Conservation (phyloP, 163 green algal species). For the Prototheca wickerhamii region DNA sequence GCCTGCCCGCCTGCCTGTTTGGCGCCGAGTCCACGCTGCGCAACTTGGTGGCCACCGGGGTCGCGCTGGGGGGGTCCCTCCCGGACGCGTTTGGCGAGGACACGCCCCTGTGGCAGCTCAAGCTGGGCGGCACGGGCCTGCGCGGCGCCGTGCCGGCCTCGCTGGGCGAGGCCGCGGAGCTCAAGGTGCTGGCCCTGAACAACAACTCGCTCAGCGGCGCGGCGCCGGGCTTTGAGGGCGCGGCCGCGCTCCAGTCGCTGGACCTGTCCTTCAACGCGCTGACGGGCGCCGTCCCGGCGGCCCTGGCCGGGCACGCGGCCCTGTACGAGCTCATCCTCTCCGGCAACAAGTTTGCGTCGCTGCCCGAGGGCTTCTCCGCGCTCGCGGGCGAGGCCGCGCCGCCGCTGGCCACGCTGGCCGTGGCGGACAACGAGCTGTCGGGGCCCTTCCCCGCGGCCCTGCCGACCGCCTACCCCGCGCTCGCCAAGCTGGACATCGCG, state of each 20-base stretch:
- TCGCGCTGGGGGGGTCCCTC: not conserved
- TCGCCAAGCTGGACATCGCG: not conserved
- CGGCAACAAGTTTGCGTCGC: conserved; percentile 1
- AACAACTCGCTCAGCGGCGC: conserved; percentile 37
- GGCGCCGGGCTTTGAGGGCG: conserved; percentile 25
- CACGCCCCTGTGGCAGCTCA: not conserved
- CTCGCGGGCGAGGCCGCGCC: not conserved
- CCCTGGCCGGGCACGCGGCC: not conserved
- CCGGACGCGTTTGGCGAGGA: not conserved
- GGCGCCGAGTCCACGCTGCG: not conserved
- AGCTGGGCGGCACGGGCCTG: not conserved
- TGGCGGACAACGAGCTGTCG: not conserved
- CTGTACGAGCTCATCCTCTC: not conserved
- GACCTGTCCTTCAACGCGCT: conserved; percentile 1
- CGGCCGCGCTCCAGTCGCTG: conserved; percentile 5
- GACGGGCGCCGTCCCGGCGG: not conserved
- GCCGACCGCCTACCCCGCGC: not conserved
- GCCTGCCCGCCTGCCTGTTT: conserved; percentile 5
- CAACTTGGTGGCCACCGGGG: not conserved
- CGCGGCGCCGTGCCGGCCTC: not conserved
- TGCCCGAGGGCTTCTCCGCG: not conserved
- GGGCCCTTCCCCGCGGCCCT: not conserved
- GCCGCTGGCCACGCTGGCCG: not conserved
- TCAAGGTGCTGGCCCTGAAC: conserved; percentile 25
- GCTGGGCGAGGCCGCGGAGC: not conserved